Evolutionary conservation across 306 rosid species (phyloP).

Genomic region (Malus fusca): DNA sequence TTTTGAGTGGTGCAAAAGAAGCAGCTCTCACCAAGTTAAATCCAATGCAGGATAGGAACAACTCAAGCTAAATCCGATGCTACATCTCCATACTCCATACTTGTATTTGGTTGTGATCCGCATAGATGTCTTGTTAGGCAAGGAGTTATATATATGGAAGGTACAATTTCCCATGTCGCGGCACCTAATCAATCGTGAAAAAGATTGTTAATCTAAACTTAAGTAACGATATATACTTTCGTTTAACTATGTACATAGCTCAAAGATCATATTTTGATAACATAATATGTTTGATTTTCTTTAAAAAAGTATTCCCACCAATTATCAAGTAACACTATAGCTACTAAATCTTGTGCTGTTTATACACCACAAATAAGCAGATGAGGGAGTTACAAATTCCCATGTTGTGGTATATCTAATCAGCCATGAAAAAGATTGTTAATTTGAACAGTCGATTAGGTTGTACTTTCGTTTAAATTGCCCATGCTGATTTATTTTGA

Average conservation of each 20-base stretch:
- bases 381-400: neutral
- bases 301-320: too few species aligned
- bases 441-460: neutral
- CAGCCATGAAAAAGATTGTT: neutral
- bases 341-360: neutral
- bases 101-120: neutral
- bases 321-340: neutral
- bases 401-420: neutral
- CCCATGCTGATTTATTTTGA: too few species aligned
- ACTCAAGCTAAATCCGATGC: neutral
- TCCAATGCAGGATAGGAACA: neutral
- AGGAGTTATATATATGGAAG: neutral
- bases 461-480: neutral
- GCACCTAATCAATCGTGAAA: too few species aligned
- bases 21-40: neutral
- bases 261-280: too few species aligned
- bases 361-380: neutral
- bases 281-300: too few species aligned
- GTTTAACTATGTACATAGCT: too few species aligned
- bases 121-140: neutral
- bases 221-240: too few species aligned
- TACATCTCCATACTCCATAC: neutral
- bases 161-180: neutral
- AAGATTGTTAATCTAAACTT: too few species aligned
- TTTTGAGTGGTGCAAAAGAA: conserved; percentile 5